Base-by-base conservation (phyloP, 805 yeast genomes). In the Vanderwaltozyma verrucispora region DNA sequence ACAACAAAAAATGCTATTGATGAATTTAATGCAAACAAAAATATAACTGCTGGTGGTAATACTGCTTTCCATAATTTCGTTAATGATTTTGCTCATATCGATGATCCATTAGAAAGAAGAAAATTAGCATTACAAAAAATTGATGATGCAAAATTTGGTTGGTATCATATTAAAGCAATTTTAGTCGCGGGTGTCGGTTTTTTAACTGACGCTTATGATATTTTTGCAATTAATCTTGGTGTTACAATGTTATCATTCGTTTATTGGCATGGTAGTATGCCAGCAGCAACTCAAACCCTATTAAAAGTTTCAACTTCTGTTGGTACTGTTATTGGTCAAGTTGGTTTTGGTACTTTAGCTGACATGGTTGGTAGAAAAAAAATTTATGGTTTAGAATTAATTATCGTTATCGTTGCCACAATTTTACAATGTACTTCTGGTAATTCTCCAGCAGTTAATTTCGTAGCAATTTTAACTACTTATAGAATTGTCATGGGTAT, bases 171-270 rank as follows among this genome's bases (percentile, higher is more conserved):
- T 38, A 75, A 85, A 63, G 82, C 86, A 68, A 81, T 84, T 51
- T 57, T 74, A 62, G 86, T 84, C 57, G 94, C 95, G 8, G 86
- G 96, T 69, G 92, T 86, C 47, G 96, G 96, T 60, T 86, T 86
- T 75, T 62, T 87, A 64, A 86, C 95, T 19, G 96, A 86, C 65
- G 76, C 95, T 40, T 86, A 87, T 63, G 95, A 87, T 69, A 83
- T 87, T 49, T 87, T 86, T 54, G 88, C 95, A 48, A 86, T 86
- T 51, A 83, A 81, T 63, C 67, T 86, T 67, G 89, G 82, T 61
- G 64, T 83, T 37, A 54, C 88, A 36, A 84, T 86, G 88, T 64
- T 86, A 72, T 61, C 74, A 26, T 77, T 80, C 51, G 94, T 79
- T 38, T 83, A 62, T 70, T 86, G 88, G 87, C 63, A 59, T 15